These are phyloP conservation scores for Mentha longifolia DNA, from an alignment of 257 asterid species.

Conservation along the genomic window DNA sequence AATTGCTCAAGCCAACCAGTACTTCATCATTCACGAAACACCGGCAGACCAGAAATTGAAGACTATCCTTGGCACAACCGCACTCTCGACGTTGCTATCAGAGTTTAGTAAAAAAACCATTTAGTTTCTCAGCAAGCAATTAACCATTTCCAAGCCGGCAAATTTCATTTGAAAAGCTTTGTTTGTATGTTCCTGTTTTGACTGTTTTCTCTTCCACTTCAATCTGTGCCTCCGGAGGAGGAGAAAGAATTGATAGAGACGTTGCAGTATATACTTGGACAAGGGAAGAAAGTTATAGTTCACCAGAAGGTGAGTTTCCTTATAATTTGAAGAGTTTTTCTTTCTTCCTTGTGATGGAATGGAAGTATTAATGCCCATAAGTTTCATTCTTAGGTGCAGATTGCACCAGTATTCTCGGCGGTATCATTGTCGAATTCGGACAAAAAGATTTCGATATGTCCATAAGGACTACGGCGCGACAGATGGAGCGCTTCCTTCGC, in stretches of 20 bases:
- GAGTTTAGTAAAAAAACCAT: background rate
- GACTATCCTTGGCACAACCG: too few species aligned
- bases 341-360: background rate
- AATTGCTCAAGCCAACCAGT: too few species aligned
- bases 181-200: slow-evolving; percentile 2
- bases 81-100: too few species aligned
- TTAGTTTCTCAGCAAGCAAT: background rate
- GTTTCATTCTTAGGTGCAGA: slow-evolving; percentile 43
- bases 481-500: slow-evolving; percentile 97
- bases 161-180: background rate
- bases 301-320: slow-evolving; percentile 67
- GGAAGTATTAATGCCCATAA: slow-evolving; percentile 7
- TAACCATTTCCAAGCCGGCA: background rate
- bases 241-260: slow-evolving; percentile 88
- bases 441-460: slow-evolving; percentile 94
- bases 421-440: slow-evolving; percentile 76
- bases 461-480: slow-evolving; percentile 87
- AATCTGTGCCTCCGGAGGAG: slow-evolving; percentile 84
- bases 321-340: background rate
- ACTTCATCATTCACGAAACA: too few species aligned
- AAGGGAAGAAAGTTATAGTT: slow-evolving; percentile 69
- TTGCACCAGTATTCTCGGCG: slow-evolving; percentile 94
- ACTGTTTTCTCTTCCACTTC: slow-evolving; percentile 20
- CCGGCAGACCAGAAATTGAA: too few species aligned
- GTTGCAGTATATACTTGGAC: slow-evolving; percentile 76